Base-by-base conservation (phyloP, 768 basidiomycete genomes). In the Lentinus tigrinus region DNA sequence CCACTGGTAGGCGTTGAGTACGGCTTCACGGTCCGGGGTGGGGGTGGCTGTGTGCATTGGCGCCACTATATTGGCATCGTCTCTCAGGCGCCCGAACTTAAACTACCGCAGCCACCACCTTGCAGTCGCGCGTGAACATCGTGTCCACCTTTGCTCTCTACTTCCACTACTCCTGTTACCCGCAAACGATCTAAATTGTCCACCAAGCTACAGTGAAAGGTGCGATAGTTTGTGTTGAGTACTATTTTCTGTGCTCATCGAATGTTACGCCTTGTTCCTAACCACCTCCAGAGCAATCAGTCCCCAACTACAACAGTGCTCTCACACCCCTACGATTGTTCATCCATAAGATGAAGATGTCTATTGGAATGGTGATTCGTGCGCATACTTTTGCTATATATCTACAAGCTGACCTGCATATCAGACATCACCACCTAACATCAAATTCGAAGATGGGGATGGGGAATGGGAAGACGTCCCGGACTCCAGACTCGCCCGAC, bases 401-500 rank as follows among this genome's bases (percentile, higher is more conserved):
- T n/a, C n/a, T n/a, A n/a, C n/a, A n/a, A n/a, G n/a, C n/a, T n/a
- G n/a, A n/a, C n/a, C 44, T 23, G 6, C 24, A 19, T 23, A 23
- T 23, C 23, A 47, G 44, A 5, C 26, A 26, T 16, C 44, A 47
- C 44, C 44, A 19, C 13, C 23, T 14, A 16, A 19, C 17, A 19
- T 23, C 43, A 23, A 3, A 49, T 17, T 36, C 47, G 47, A 46
- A 16, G 23, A 13, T 7, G 36, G 10, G 11, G 52, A 60, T 14
- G 61, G 23, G 1, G 63, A 56, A 21, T 64, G 63, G 63, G 63
- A 64, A 43, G 63, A 64, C 38, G 27, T 61, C 8, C 60, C 56
- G 4, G 57, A 59, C 9, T 4, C 34, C 1, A 36, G 56, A 6
- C n/a, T 49, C 5, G 42, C 50, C 11, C 50, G 31, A 3, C 36